These are phyloP conservation scores for Ziziphus jujuba DNA, from an alignment of 306 rosid genomes.

Conservation along the genomic window DNA sequence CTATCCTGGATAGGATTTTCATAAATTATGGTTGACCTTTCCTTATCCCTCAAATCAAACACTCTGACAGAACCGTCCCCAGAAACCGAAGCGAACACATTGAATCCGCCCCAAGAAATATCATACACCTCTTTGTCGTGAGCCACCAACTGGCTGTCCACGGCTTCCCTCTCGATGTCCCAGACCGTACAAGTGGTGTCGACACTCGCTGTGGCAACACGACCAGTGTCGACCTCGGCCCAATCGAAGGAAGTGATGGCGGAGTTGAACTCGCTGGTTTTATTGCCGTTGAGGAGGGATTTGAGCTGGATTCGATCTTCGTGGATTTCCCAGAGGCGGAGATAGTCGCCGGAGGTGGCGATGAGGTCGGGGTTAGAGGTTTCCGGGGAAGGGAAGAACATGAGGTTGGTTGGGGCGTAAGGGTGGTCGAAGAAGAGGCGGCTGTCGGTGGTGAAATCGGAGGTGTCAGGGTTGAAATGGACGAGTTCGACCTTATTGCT, in stretches of 20 bases:
- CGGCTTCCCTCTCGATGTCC: slow-evolving; percentile 56
- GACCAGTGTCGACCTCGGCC: slow-evolving; percentile 39
- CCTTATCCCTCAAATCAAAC: slow-evolving; percentile 63
- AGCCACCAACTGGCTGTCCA: slow-evolving; percentile 65
- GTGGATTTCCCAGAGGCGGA: slow-evolving; percentile 63
- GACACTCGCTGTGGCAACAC: slow-evolving; percentile 47
- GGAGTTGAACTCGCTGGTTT: slow-evolving; percentile 44
- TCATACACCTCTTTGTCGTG: slow-evolving; percentile 73
- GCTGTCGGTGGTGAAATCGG: slow-evolving; percentile 42
- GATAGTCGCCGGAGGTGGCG: slow-evolving; percentile 64
- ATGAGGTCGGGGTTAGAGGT: slow-evolving; percentile 48
- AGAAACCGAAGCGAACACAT: slow-evolving; percentile 66
- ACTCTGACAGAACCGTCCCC: slow-evolving; percentile 72
- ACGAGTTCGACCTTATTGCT: slow-evolving; percentile 66
- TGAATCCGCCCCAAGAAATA: slow-evolving; percentile 70
- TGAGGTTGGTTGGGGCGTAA: slow-evolving; percentile 61
- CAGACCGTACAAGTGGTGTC: slow-evolving; percentile 66
- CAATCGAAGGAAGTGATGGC: slow-evolving; percentile 64
- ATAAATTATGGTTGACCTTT: slow-evolving; percentile 62
- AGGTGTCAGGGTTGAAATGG: slow-evolving; percentile 45
- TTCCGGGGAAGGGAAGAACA: slow-evolving; percentile 67
- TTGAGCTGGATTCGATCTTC: slow-evolving; percentile 54
- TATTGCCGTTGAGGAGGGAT: slow-evolving; percentile 49
- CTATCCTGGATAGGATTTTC: slow-evolving; percentile 46
- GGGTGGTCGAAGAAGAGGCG: slow-evolving; percentile 60